Conservation (phyloP, 768 basidiomycete genomes). For the Hemileccinum impolitum region DNA sequence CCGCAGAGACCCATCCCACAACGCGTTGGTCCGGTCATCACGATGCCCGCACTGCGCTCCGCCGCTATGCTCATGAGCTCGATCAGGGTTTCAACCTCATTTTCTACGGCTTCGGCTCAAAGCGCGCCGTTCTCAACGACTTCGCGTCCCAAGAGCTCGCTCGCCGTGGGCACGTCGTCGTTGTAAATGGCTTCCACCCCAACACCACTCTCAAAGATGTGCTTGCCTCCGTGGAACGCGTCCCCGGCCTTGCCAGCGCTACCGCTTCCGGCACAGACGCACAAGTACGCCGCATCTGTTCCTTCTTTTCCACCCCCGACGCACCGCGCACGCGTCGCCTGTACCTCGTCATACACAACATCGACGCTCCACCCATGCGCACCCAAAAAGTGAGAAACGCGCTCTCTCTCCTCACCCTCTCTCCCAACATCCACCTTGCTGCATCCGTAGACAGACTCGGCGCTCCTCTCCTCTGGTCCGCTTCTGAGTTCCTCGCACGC, state of each 20-base stretch:
- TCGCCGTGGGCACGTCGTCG: constrained; percentile 64
- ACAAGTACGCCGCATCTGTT: constrained; percentile 61
- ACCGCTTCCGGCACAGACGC: constrained; percentile 44
- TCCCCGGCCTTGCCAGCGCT: constrained; percentile 16
- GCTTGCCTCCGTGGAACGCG: constrained; percentile 52
- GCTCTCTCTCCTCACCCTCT: constrained; percentile 70
- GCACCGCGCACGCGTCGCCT: constrained; percentile 42
- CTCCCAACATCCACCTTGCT: constrained; percentile 73
- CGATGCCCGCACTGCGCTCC: constrained; percentile 38
- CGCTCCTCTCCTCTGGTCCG: constrained; percentile 79
- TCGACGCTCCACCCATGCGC: constrained; percentile 75
- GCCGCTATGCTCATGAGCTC: constrained; percentile 68
- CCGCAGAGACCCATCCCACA: not conserved
- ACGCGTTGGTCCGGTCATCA: constrained; percentile 22
- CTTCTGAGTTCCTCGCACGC: constrained; percentile 57
- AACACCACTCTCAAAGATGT: constrained; percentile 66
- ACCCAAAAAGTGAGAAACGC: constrained; percentile 57
- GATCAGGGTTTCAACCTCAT: constrained; percentile 83
- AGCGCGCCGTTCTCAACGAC: constrained; percentile 68
- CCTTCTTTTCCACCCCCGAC: constrained; percentile 50
- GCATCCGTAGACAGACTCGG: constrained; percentile 88
- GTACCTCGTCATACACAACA: constrained; percentile 84
- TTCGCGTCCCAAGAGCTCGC: constrained; percentile 61
- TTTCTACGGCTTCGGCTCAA: constrained; percentile 89
- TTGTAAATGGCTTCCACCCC: constrained; percentile 78